These are phyloP conservation scores for Solanum ahanhuiri DNA, from an alignment of 257 asterid genomes.

Conservation along the genomic window DNA sequence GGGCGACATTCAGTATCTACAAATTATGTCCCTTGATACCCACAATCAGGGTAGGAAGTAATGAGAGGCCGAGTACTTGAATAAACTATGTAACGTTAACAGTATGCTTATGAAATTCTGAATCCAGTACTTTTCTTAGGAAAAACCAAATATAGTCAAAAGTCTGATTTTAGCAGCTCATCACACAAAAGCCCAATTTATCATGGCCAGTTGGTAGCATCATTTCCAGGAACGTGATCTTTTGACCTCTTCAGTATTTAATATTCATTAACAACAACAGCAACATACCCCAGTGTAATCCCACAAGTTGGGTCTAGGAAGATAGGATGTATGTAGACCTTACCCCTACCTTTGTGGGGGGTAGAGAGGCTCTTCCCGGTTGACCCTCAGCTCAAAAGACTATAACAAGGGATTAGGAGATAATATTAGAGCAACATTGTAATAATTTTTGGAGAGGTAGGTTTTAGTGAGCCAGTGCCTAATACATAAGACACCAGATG, in stretches of 20 bases:
- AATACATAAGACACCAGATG: not conserved
- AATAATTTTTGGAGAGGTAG: not conserved
- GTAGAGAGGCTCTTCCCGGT: not conserved
- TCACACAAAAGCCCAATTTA: not conserved
- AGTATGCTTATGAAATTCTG: not conserved
- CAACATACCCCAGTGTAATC: not conserved
- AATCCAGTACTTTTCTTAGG: not conserved
- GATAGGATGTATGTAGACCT: not conserved
- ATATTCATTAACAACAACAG: not conserved
- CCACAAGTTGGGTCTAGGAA: not conserved
- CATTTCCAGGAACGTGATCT: not conserved
- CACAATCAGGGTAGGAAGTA: not conserved
- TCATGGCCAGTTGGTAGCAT: not conserved
- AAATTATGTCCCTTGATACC: not conserved
- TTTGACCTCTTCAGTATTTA: not conserved
- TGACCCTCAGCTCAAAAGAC: not conserved
- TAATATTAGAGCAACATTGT: not conserved
- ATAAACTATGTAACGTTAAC: not conserved
- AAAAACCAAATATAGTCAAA: not conserved
- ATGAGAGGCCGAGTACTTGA: not conserved
- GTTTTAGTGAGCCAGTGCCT: not conserved
- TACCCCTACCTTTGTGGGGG: not conserved
- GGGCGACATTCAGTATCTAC: not conserved
- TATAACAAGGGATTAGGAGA: not conserved
- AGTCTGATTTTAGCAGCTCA: not conserved